Percentiles rank a stretch among this genome's conserved stretches.
Evolutionary conservation across 2,329 filamentous ascomycete genomes (phyloP).

Genomic region (Arthrocladium fulminans): DNA sequence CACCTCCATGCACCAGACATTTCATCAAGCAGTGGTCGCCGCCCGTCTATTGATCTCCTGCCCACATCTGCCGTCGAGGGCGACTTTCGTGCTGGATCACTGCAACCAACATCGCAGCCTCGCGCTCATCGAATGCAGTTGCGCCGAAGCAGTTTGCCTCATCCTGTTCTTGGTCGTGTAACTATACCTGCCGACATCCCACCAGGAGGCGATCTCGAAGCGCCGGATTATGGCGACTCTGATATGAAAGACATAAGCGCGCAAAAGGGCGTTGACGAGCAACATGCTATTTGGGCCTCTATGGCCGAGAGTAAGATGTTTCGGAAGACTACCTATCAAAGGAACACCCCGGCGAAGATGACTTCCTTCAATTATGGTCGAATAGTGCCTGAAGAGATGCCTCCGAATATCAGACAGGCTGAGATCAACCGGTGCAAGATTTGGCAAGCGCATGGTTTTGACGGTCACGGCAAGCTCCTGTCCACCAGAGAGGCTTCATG

Average conservation of each 20-base stretch:
- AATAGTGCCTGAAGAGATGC: slow-evolving; percentile 13
- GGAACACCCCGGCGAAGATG: background rate
- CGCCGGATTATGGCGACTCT: background rate
- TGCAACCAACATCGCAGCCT: background rate
- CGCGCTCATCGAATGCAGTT: too few species aligned
- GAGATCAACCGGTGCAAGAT: slow-evolving; percentile 4
- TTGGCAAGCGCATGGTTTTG: slow-evolving; percentile 9
- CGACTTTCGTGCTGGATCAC: background rate
- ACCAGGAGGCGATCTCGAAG: background rate
- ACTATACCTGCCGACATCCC: too few species aligned
- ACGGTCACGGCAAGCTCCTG: slow-evolving; percentile 1
- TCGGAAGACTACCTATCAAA: background rate
- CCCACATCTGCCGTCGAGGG: too few species aligned
- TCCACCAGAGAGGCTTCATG: background rate
- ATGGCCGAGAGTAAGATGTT: slow-evolving; percentile 2
- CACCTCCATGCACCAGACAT: too few species aligned
- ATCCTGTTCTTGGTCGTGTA: too few species aligned
- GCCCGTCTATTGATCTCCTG: too few species aligned
- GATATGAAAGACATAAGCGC: background rate
- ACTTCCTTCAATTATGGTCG: slow-evolving; percentile 12
- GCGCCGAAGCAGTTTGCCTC: too few species aligned
- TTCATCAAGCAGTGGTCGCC: too few species aligned
- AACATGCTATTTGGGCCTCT: background rate
- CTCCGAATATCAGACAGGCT: slow-evolving; percentile 8
- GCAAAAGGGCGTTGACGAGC: background rate